Percentiles rank a stretch among this genome's conserved stretches.
Evolutionary conservation across 345 rosid species (phyloP).

Genomic region (Garcia nutans): DNA sequence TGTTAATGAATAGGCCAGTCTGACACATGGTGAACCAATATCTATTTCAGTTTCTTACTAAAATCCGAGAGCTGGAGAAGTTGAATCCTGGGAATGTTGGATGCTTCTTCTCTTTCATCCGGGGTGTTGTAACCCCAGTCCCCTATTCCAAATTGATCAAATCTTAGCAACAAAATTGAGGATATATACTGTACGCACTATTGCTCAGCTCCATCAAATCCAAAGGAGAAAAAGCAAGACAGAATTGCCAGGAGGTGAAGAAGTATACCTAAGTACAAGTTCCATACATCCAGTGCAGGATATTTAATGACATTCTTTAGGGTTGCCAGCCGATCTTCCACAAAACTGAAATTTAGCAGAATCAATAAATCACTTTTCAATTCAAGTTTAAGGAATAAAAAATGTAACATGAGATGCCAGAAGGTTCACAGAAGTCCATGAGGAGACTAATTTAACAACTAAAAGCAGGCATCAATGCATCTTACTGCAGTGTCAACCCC

Average conservation of each 20-base stretch:
- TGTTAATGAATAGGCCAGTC: neutral
- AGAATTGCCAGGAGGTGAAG: neutral
- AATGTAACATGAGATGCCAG: neutral
- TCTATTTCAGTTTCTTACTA: slow-evolving; percentile 71
- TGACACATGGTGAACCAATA: neutral
- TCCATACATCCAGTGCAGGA: slow-evolving; percentile 81
- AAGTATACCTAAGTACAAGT: slow-evolving; percentile 64
- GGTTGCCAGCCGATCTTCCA: slow-evolving; percentile 91
- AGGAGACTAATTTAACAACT: neutral
- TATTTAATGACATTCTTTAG: slow-evolving; percentile 86
- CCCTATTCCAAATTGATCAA: slow-evolving; percentile 36
- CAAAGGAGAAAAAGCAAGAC: neutral
- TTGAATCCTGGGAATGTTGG: slow-evolving; percentile 61
- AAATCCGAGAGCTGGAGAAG: slow-evolving; percentile 74
- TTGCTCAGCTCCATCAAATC: neutral
- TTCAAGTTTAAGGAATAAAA: neutral
- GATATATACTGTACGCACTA: neutral
- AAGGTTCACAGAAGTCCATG: neutral
- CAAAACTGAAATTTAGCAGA: slow-evolving; percentile 49
- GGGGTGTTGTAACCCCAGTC: slow-evolving; percentile 76
- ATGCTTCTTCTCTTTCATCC: slow-evolving; percentile 83
- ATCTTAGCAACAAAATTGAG: slow-evolving; percentile 7
- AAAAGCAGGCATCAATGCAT: neutral
- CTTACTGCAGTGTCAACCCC: slow-evolving; percentile 68
- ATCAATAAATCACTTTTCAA: slow-evolving; percentile 10